Evolutionary conservation across 176 grass and related monocot species (phyloP).

Genomic region (Chrysopogon serrulatus): DNA sequence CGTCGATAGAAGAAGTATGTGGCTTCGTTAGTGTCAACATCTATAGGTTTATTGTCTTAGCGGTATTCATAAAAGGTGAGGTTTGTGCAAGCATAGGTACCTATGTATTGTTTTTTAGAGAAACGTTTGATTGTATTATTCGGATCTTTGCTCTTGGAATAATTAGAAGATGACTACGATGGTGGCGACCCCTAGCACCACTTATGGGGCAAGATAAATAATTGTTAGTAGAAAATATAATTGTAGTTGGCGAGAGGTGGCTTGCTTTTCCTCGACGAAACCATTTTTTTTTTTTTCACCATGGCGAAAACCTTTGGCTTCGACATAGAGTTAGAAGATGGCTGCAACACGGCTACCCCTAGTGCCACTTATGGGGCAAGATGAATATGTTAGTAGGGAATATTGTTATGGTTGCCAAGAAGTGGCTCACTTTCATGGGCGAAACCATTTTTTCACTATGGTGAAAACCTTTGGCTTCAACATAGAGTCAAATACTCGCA

Average conservation of each 20-base stretch:
- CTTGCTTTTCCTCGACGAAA: not conserved
- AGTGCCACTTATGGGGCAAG: not conserved
- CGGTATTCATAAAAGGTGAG: too few relatives aligned
- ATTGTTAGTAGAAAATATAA: not conserved
- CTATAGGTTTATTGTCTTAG: too few relatives aligned
- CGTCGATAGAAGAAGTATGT: too few relatives aligned
- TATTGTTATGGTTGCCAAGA: not conserved
- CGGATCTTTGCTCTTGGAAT: too few relatives aligned
- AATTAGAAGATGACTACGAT: too few relatives aligned
- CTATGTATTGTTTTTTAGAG: too few relatives aligned
- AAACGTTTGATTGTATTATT: too few relatives aligned
- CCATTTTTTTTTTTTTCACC: not conserved
- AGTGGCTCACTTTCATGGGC: not conserved
- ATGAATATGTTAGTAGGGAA: not conserved
- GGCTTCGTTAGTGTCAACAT: too few relatives aligned
- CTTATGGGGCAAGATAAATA: not conserved
- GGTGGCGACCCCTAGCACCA: fast-evolving
- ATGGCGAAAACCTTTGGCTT: not conserved
- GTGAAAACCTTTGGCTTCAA: not conserved
- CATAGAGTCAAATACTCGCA: not conserved
- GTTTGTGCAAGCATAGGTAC: too few relatives aligned
- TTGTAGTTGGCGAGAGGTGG: not conserved
- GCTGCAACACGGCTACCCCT: too few relatives aligned
- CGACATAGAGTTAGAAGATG: too few relatives aligned
- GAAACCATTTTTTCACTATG: not conserved